phyloP scores from a whole-genome alignment of 1,139 yeast genomes.

The Pneumocystis murina region DNA sequence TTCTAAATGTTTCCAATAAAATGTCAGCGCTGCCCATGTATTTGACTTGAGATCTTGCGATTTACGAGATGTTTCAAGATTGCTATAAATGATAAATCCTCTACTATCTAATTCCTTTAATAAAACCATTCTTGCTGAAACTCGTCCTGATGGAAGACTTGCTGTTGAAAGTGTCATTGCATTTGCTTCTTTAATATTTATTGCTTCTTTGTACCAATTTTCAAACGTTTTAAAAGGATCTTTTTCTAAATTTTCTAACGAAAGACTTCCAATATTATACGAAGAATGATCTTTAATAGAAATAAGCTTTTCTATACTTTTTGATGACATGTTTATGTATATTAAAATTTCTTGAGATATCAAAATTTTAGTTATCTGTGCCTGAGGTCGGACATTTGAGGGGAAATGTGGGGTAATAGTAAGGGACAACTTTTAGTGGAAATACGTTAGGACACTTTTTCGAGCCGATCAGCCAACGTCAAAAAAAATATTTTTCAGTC shows the following conservation, averaged over 20 bases:
- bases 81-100: slow-evolving; percentile 75
- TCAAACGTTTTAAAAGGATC: background rate
- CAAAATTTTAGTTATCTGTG: too few relatives aligned
- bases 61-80: slow-evolving; percentile 80
- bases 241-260: background rate
- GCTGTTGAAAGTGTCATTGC: slow-evolving; percentile 74
- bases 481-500: background rate
- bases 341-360: background rate
- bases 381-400: too few relatives aligned
- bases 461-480: background rate
- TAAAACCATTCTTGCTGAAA: slow-evolving; percentile 67
- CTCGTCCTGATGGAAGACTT: slow-evolving; percentile 70
- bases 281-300: background rate
- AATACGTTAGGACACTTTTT: background rate
- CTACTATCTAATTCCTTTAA: slow-evolving; percentile 74
- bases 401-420: too few relatives aligned
- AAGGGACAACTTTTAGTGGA: background rate
- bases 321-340: background rate
- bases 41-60: slow-evolving; percentile 54
- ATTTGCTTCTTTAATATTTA: slow-evolving; percentile 34
- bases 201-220: background rate
- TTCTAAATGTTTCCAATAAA: slow-evolving; percentile 82
- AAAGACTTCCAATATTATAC: background rate
- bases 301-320: background rate
- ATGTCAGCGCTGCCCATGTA: slow-evolving; percentile 43